Evolutionary conservation across 805 yeast genomes (phyloP).

Genomic region (Lipomyces yamadae): DNA sequence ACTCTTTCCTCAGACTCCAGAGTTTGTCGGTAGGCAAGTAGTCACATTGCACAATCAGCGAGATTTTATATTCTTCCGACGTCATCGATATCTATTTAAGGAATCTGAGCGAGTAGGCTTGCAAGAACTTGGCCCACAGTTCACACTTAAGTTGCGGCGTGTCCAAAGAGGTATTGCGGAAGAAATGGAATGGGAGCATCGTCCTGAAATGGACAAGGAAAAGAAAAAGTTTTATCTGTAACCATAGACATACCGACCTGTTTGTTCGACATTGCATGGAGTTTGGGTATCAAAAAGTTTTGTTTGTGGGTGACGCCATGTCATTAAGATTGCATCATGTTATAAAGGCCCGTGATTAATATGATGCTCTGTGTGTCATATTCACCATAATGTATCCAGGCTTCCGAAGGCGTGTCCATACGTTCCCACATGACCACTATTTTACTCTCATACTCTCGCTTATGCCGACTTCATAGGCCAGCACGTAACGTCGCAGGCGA

Average conservation of each 20-base stretch:
- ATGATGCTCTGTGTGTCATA: neutral
- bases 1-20: conserved; percentile 90
- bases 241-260: neutral
- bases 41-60: conserved; percentile 95
- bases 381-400: neutral
- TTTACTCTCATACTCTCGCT: too few species aligned
- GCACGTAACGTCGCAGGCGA: too few species aligned
- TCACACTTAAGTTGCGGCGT: conserved; percentile 85
- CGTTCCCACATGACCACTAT: too few species aligned
- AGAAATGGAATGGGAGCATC: conserved; percentile 95
- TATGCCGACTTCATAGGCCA: too few species aligned
- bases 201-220: conserved; percentile 95
- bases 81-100: conserved; percentile 88
- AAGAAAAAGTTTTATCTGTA: conserved; percentile 87
- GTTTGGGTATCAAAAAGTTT: neutral
- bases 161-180: conserved; percentile 90
- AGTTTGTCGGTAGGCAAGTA: conserved; percentile 93
- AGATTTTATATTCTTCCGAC: conserved; percentile 91
- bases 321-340: neutral
- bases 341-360: neutral
- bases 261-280: neutral
- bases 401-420: neutral
- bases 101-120: conserved; percentile 92
- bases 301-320: neutral
- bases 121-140: conserved; percentile 96